Conservation (phyloP, 768 basidiomycete species). For the Neoboletus subvelutipes region DNA sequence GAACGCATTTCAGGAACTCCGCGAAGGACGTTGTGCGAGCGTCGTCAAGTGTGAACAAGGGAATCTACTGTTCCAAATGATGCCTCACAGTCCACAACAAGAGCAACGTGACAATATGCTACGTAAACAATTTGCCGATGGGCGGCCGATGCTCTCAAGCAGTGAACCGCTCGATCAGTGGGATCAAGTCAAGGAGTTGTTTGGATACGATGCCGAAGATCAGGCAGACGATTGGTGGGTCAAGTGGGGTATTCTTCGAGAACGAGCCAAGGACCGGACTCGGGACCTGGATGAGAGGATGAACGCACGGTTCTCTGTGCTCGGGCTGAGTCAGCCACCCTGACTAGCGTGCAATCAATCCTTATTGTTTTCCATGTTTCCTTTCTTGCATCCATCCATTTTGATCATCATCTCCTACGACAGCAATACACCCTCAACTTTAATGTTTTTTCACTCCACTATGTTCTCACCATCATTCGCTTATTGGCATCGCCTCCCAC, state of each 20-base stretch:
- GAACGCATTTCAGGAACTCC: conserved; percentile 56
- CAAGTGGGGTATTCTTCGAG: conserved; percentile 50
- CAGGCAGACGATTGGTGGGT: conserved; percentile 66
- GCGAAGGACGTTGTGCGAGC: conserved; percentile 49
- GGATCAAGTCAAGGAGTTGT: conserved; percentile 51
- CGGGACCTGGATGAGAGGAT: conserved; percentile 20
- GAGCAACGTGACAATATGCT: conserved; percentile 45
- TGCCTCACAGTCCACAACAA: conserved; percentile 44
- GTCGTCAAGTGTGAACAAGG: conserved; percentile 45
- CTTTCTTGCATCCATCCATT: not conserved
- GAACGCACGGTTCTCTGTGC: conserved; percentile 1
- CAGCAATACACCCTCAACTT: not conserved
- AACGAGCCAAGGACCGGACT: conserved; percentile 33
- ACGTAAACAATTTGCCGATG: conserved; percentile 41
- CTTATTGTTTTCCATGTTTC: not conserved
- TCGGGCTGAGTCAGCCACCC: not conserved
- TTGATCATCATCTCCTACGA: not conserved
- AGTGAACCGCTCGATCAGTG: conserved; percentile 35
- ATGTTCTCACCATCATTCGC: not conserved
- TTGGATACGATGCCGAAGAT: conserved; percentile 52
- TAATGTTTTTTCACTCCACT: not conserved
- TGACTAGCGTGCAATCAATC: conserved; percentile 1
- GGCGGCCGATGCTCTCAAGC: conserved; percentile 43
- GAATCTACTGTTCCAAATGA: conserved; percentile 45
- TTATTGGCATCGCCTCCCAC: not conserved